These are phyloP conservation scores for Ulmus americana DNA, from an alignment of 331 rosid species.

Conservation along the genomic window DNA sequence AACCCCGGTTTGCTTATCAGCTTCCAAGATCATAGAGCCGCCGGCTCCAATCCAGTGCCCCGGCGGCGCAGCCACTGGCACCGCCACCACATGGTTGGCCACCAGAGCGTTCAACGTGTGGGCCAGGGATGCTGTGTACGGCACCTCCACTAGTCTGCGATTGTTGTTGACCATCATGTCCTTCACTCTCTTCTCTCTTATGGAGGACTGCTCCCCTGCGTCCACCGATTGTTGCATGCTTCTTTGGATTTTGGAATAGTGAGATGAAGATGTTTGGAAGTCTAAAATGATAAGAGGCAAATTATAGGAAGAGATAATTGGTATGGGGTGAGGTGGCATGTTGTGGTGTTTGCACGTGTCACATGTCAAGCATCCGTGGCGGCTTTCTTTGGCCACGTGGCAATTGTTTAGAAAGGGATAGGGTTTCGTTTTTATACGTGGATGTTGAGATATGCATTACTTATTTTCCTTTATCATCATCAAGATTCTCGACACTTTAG, in stretches of 20 bases:
- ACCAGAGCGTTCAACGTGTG: constrained; percentile 69
- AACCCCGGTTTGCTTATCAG: constrained; percentile 58
- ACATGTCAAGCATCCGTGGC: background rate
- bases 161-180: constrained; percentile 52
- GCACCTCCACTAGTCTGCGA: constrained; percentile 74
- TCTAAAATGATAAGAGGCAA: background rate
- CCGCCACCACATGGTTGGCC: constrained; percentile 63
- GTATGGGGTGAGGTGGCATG: background rate
- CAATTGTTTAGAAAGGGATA: background rate
- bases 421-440: background rate
- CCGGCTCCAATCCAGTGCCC: constrained; percentile 96
- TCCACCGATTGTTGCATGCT: constrained; percentile 35
- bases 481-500: background rate
- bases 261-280: background rate
- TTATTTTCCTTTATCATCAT: background rate
- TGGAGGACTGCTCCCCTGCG: constrained; percentile 21
- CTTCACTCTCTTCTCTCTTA: constrained; percentile 47
- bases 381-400: background rate
- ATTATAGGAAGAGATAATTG: background rate
- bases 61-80: constrained; percentile 87
- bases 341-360: background rate
- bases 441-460: background rate
- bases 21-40: constrained; percentile 77
- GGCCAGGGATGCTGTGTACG: constrained; percentile 71
- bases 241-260: background rate